Conservation (phyloP, 805 yeast genomes). For the Wickerhamiella kazuoi region DNA sequence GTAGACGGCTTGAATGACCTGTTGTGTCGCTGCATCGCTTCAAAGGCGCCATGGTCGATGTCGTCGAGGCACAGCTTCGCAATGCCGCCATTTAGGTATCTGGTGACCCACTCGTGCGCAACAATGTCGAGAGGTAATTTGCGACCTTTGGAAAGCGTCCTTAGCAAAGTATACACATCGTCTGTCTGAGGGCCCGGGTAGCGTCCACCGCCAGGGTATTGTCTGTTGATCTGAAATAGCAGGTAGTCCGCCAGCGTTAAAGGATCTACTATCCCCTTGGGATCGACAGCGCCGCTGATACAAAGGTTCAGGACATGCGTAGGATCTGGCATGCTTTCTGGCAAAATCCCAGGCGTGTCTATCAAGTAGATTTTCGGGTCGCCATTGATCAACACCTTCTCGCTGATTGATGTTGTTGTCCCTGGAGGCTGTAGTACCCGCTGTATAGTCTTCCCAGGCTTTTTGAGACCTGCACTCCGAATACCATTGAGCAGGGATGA, state of each 20-base stretch:
- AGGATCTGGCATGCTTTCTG: constrained; percentile 50
- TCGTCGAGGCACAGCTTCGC: constrained; percentile 4
- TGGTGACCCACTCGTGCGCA: constrained; percentile 4
- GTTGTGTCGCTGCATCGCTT: not conserved
- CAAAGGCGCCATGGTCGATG: not conserved
- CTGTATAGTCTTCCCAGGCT: constrained; percentile 9
- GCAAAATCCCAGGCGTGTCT: constrained; percentile 86
- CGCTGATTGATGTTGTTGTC: constrained; percentile 65
- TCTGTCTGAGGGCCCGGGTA: constrained; percentile 14
- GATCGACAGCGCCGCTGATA: constrained; percentile 56
- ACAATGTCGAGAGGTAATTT: not conserved
- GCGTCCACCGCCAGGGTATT: constrained; percentile 10
- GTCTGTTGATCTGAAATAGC: constrained; percentile 44
- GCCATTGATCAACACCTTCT: constrained; percentile 43
- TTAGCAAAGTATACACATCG: constrained; percentile 10
- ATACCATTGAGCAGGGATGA: constrained; percentile 68
- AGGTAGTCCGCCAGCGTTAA: constrained; percentile 74
- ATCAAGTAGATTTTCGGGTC: constrained; percentile 49
- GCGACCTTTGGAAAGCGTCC: constrained; percentile 4
- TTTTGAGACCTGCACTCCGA: constrained; percentile 29
- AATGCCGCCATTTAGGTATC: constrained; percentile 2
- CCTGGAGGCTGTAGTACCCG: constrained; percentile 87
- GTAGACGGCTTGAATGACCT: not conserved
- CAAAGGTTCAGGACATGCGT: constrained; percentile 61
- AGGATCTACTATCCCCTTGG: constrained; percentile 52